These are phyloP conservation scores for Alloascoidea africana DNA, from an alignment of 805 yeast species.

Conservation along the genomic window DNA sequence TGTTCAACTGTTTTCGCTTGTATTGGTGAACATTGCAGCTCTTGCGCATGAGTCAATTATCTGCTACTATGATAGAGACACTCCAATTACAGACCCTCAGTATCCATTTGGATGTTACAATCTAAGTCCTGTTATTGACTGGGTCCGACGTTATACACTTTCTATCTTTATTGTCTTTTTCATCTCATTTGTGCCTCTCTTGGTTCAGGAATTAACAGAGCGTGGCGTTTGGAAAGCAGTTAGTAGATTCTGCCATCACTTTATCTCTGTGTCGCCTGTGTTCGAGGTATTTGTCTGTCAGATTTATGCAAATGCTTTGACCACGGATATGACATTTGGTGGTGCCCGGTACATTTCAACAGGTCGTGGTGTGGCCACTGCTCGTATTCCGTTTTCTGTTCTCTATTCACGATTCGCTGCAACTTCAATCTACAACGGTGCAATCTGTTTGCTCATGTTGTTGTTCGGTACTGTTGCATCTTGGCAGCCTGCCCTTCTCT, in stretches of 20 bases:
- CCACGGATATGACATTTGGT: conserved; percentile 55
- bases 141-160: conserved; percentile 60
- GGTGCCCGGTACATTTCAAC: conserved; percentile 77
- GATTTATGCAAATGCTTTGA: conserved; percentile 56
- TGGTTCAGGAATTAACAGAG: conserved; percentile 66
- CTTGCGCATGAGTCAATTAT: conserved; percentile 44
- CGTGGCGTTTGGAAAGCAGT: conserved; percentile 60
- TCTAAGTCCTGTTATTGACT: conserved; percentile 51
- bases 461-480: conserved; percentile 41
- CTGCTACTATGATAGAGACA: conserved; percentile 43
- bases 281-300: conserved; percentile 73
- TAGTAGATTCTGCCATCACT: conserved; percentile 48
- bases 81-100: conserved; percentile 46
- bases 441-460: conserved; percentile 32
- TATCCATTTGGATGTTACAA: conserved; percentile 59
- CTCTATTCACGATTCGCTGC: conserved; percentile 57
- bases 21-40: conserved; percentile 45
- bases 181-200: conserved; percentile 59
- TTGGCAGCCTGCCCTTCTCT: conserved; percentile 74
- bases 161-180: conserved; percentile 65
- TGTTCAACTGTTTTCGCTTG: conserved; percentile 43
- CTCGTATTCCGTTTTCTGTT: conserved; percentile 48
- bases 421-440: conserved; percentile 53
- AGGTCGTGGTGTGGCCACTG: conserved; percentile 72
- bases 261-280: conserved; percentile 56